Conservation (phyloP, 1,139 yeast genomes). For the Nakaseomyces sp. region DNA sequence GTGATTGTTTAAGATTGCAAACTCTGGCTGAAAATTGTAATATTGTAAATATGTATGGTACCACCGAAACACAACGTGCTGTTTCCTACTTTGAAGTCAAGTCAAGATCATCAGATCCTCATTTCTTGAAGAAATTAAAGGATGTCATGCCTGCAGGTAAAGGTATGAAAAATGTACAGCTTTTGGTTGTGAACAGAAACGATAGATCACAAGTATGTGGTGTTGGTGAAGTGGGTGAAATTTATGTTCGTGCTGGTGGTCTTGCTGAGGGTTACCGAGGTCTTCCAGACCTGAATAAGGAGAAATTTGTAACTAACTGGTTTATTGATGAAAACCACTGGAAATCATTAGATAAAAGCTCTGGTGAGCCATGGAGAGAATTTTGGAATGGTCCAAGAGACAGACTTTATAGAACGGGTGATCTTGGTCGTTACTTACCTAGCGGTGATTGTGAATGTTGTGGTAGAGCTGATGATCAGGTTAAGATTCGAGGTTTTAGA, state of each 20-base stretch:
- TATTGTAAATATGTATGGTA: conserved; percentile 98
- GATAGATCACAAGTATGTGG: conserved; percentile 89
- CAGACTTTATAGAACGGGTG: conserved; percentile 93
- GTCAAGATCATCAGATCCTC: conserved; percentile 57
- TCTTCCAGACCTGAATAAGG: conserved; percentile 76
- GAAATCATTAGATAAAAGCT: conserved; percentile 43
- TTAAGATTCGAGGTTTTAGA: conserved; percentile 95
- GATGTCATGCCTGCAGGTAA: conserved; percentile 98
- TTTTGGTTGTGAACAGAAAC: conserved; percentile 84
- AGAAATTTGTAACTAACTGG: conserved; percentile 89
- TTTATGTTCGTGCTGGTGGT: conserved; percentile 96
- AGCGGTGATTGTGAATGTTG: conserved; percentile 97
- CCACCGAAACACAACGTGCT: conserved; percentile 97
- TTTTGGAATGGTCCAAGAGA: conserved; percentile 93
- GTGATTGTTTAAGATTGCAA: conserved; percentile 91
- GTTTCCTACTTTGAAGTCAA: conserved; percentile 90
- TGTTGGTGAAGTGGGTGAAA: conserved; percentile 97
- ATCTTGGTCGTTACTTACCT: conserved; percentile 90
- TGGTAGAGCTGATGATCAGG: conserved; percentile 99
- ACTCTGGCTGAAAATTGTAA: conserved; percentile 80
- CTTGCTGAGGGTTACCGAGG: conserved; percentile 93
- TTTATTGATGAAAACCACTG: conserved; percentile 57
- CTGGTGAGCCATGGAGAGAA: conserved; percentile 59
- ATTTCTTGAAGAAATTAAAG: conserved; percentile 73
- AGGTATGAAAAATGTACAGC: conserved; percentile 93